Conservation (phyloP, 2,329 filamentous ascomycete genomes). For the Endocalyx cinctus region DNA sequence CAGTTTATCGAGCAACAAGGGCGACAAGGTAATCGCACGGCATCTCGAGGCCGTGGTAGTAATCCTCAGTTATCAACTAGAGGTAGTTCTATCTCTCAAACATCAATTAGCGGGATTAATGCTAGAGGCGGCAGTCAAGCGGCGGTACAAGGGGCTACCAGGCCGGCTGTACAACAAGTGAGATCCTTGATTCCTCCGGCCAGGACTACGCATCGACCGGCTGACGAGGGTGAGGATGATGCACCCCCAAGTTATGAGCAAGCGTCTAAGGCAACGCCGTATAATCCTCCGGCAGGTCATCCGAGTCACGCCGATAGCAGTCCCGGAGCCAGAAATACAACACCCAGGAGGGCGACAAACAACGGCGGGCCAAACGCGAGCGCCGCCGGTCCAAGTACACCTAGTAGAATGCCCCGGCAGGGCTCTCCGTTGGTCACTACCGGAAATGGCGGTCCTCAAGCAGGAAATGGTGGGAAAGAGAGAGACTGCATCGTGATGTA, state of each 20-base stretch:
- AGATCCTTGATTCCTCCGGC: constrained; percentile 42
- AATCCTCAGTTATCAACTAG: constrained; percentile 19
- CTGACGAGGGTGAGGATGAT: constrained; percentile 41
- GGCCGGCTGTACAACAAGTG: constrained; percentile 34
- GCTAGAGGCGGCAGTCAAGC: constrained; percentile 14
- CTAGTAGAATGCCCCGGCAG: constrained; percentile 34
- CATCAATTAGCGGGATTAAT: constrained; percentile 11
- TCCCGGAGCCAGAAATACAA: constrained; percentile 18
- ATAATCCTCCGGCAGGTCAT: constrained; percentile 48
- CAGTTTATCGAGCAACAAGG: constrained; percentile 65
- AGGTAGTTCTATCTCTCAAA: constrained; percentile 18
- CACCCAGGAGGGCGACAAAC: constrained; percentile 11
- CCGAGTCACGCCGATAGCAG: constrained; percentile 43
- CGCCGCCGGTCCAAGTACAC: constrained; percentile 17
- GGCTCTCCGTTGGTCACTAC: constrained; percentile 11
- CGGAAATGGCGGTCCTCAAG: constrained; percentile 5
- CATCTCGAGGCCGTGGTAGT: constrained; percentile 14
- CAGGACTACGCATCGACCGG: constrained; percentile 31
- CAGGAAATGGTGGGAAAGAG: constrained; percentile 16
- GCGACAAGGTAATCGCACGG: constrained; percentile 25
- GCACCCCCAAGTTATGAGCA: constrained; percentile 57
- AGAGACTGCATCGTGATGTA: constrained; percentile 27
- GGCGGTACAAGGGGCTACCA: too few species aligned
- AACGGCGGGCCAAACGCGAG: too few species aligned
- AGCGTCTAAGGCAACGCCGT: constrained; percentile 46